Evolutionary conservation across 2,329 filamentous ascomycete genomes (phyloP).

Genomic region (Chlorencoelia australis): DNA sequence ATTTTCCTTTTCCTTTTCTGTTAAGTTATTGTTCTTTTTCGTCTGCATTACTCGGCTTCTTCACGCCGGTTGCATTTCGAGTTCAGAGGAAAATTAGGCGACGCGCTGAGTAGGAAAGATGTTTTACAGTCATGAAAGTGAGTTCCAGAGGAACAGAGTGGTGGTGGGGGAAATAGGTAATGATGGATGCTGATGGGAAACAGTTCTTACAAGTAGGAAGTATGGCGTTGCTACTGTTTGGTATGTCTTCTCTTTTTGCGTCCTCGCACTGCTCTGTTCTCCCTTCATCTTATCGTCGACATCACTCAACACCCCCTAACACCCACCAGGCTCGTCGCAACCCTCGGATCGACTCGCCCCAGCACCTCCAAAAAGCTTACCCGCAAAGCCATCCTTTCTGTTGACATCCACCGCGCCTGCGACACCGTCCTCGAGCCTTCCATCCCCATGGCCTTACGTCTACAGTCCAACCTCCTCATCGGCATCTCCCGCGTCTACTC

Average conservation of each 20-base stretch:
- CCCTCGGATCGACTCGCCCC: constrained; percentile 62
- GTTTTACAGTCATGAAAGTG: constrained; percentile 96
- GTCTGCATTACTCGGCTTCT: too few relatives aligned
- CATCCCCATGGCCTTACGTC: constrained; percentile 77
- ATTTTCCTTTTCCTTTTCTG: too few relatives aligned
- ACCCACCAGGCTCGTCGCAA: constrained; percentile 92
- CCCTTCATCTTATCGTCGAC: too few relatives aligned
- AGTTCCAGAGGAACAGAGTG: too few relatives aligned
- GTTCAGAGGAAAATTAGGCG: neutral
- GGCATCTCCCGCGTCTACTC: constrained; percentile 77
- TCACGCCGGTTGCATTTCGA: neutral
- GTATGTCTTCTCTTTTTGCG: constrained; percentile 48
- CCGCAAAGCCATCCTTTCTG: constrained; percentile 77
- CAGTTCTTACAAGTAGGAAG: constrained; percentile 72
- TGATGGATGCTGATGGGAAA: constrained; percentile 32
- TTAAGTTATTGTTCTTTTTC: too few relatives aligned
- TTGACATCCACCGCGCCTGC: constrained; percentile 80
- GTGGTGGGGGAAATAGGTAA: too few relatives aligned
- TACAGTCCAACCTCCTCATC: constrained; percentile 83
- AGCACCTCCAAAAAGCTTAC: constrained; percentile 64
- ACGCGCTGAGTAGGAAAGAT: constrained; percentile 35
- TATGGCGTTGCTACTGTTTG: constrained; percentile 94
- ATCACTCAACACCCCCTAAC: too few relatives aligned
- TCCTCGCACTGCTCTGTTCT: too few relatives aligned
- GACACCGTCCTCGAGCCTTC: constrained; percentile 77